Conservation (phyloP, 768 basidiomycete genomes). For the Phanerochaete sordida region DNA sequence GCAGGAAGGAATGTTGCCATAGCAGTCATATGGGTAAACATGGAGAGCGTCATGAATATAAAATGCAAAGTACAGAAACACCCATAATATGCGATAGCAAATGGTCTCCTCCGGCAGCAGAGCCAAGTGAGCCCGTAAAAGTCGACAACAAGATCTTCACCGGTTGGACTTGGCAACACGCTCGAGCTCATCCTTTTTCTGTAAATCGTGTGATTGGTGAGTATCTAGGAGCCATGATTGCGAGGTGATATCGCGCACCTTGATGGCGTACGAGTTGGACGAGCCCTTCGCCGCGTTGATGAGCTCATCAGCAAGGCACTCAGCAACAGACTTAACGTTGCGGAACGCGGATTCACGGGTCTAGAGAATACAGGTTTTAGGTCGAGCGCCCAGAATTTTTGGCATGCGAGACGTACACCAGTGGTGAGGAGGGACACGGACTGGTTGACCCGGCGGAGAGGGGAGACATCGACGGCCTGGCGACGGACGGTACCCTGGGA, state of each 20-base stretch:
- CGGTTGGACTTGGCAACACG: conserved; percentile 99
- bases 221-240: conserved; percentile 5
- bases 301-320: conserved; percentile 98
- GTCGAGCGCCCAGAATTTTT: not conserved
- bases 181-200: conserved; percentile 99
- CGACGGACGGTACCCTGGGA: conserved; percentile 99
- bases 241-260: conserved; percentile 26
- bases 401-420: conserved; percentile 61
- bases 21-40: conserved; percentile 28
- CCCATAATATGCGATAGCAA: conserved; percentile 20
- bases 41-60: conserved; percentile 25
- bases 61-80: conserved; percentile 19
- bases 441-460: conserved; percentile 97
- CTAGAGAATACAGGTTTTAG: conserved; percentile 35
- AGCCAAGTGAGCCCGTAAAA: not conserved
- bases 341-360: conserved; percentile 99
- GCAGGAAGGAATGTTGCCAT: conserved; percentile 7
- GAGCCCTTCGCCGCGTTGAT: conserved; percentile 99
- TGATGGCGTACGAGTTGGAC: conserved; percentile 99
- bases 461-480: conserved; percentile 99
- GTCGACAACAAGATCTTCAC: conserved; percentile 48
- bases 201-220: not conserved
- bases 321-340: conserved; percentile 98
- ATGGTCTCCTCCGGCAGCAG: conserved; percentile 2
- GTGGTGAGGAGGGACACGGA: conserved; percentile 91